Evolutionary conservation across 306 rosid species (phyloP), one percentile per base, ranked within the genome.

Genomic region (Citrullus colocynthis): DNA sequence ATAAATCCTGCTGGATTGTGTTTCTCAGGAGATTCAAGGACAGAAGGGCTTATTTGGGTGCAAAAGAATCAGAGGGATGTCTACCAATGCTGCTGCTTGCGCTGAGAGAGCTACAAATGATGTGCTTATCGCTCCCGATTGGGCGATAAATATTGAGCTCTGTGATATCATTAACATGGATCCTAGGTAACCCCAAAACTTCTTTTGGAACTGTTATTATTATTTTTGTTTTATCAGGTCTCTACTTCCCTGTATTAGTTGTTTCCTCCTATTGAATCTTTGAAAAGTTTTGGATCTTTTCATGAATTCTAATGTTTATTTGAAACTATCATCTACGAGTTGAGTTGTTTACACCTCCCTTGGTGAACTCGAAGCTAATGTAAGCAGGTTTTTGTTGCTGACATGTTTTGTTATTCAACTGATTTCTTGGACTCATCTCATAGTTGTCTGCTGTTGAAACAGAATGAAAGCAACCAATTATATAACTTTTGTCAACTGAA

Each of bases 91-190:
- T 7, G 93, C 89, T 44, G 85, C 97, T 18, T 92, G 89, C 63
- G 98, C 93, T 8, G 96, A 96, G 85, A 96, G 96, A 86, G 98
- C 98, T n/a, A 96, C 98, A 1, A 96, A 89, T 82, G 99, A 96
- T 78, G 84, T 86, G 93, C 88, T 96, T 84, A 87, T 85, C 14
- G 96, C 93, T 81, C 98, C 99, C 0, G 98, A 96, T 83, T 96
- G 98, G 99, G 97, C 98, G 30, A 77, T 96, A 67, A 96, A 96
- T 78, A 88, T 96, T 16, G 99, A 96, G 83, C 80, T 96, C 73
- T 96, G 99, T 66, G 99, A 96, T 82, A 85, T 92, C 76, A 89
- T 92, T 77, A 96, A 92, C 61, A 82, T 83, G 86, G 91, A 91
- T 36, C 99, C 97, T 12, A 88, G 92, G 98, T 96, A 24, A 58